These are phyloP conservation scores for Isoetes taiwanensis DNA, from an alignment of 75 land plant genomes.

Conservation along the genomic window DNA sequence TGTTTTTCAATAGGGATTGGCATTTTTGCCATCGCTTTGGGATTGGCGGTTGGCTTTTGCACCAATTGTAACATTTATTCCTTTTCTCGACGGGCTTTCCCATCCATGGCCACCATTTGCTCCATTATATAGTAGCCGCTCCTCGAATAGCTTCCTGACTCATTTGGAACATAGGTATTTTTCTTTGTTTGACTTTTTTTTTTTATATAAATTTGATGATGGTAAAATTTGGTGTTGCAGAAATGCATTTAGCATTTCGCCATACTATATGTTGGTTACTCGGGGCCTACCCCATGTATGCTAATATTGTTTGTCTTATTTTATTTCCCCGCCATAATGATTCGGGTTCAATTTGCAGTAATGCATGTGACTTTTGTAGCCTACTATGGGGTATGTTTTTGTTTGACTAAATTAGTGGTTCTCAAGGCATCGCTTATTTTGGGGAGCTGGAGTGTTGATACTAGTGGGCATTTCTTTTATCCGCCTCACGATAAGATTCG, in stretches of 20 bases:
- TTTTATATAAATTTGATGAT: neutral
- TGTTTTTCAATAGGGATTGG: slow-evolving; percentile 2
- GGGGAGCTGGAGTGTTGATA: too few species aligned
- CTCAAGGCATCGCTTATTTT: too few species aligned
- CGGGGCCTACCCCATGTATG: slow-evolving; percentile 23
- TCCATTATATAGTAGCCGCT: slow-evolving; percentile 7
- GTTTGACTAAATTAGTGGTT: too few species aligned
- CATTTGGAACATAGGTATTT: slow-evolving; percentile 24
- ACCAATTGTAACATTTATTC: slow-evolving; percentile 22
- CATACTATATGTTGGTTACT: slow-evolving; percentile 13
- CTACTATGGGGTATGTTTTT: too few species aligned
- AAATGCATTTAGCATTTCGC: slow-evolving; percentile 19
- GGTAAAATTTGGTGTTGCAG: slow-evolving; percentile 8
- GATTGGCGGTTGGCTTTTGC: slow-evolving; percentile 21
- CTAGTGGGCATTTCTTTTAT: too few species aligned
- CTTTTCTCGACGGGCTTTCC: slow-evolving; percentile 8
- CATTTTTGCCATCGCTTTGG: slow-evolving; percentile 22
- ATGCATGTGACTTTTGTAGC: too few species aligned
- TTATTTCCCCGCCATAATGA: too few species aligned
- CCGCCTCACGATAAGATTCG: too few species aligned
- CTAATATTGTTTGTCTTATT: too few species aligned
- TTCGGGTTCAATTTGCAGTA: too few species aligned
- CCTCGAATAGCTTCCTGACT: slow-evolving; percentile 22
- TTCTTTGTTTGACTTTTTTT: too few species aligned
- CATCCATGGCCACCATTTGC: slow-evolving; percentile 14